phyloP scores from a whole-genome alignment of 371 early-diverging fungal species.

The Lichtheimia ornata region DNA sequence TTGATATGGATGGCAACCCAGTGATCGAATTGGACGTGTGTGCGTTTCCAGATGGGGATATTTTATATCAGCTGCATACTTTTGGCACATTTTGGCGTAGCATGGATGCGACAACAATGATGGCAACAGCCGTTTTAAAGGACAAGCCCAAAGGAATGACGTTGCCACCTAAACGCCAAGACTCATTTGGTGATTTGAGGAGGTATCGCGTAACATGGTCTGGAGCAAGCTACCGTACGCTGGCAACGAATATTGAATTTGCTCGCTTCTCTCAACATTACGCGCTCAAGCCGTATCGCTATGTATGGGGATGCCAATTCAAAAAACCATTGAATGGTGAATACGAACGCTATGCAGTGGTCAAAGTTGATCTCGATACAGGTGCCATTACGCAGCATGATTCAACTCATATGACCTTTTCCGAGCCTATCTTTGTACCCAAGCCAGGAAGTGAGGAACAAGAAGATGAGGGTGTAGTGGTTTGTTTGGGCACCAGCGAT shows the following conservation, averaged over 20 bases:
- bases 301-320: conserved; percentile 23
- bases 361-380: conserved; percentile 46
- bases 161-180: conserved; percentile 21
- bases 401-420: conserved; percentile 45
- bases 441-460: conserved; percentile 29
- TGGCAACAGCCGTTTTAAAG: conserved; percentile 12
- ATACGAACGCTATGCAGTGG: conserved; percentile 31
- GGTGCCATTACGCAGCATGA: conserved; percentile 8
- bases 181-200: conserved; percentile 31
- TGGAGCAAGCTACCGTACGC: conserved; percentile 12
- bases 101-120: not conserved
- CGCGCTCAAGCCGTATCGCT: conserved; percentile 32
- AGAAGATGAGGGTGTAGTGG: conserved; percentile 67
- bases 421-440: conserved; percentile 68
- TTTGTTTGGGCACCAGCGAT: conserved; percentile 45
- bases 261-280: conserved; percentile 22
- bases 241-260: conserved; percentile 51
- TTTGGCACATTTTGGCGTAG: conserved; percentile 28
- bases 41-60: conserved; percentile 33
- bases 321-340: not conserved
- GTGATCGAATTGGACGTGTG: conserved; percentile 31
- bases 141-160: conserved; percentile 14
- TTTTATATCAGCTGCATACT: conserved; percentile 33
- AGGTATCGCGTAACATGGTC: conserved; percentile 23
- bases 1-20: conserved; percentile 28